These are phyloP conservation scores for Ramichloridium luteum DNA, from an alignment of 2,329 filamentous ascomycete genomes.

Conservation along the genomic window DNA sequence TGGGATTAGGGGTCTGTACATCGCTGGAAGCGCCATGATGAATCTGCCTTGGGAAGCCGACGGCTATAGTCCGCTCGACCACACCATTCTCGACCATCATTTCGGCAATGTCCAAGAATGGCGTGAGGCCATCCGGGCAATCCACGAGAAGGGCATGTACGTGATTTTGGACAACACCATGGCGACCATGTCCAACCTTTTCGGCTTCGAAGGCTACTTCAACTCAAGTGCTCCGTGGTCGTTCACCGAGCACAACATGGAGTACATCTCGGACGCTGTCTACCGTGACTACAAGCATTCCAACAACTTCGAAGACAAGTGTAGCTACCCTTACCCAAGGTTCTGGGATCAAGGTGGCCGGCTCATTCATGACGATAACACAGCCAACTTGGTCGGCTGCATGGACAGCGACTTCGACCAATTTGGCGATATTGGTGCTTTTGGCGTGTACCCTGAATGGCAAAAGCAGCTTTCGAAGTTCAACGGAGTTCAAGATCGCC, in stretches of 20 bases:
- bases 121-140: slow-evolving; percentile 45
- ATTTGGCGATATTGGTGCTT: slow-evolving; percentile 49
- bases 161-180: slow-evolving; percentile 55
- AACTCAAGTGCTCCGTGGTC: slow-evolving; percentile 47
- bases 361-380: slow-evolving; percentile 37
- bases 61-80: slow-evolving; percentile 44
- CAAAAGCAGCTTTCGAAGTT: slow-evolving; percentile 54
- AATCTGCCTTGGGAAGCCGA: slow-evolving; percentile 54
- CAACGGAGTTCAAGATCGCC: slow-evolving; percentile 53
- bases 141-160: slow-evolving; percentile 53
- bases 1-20: slow-evolving; percentile 49
- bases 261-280: slow-evolving; percentile 42
- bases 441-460: slow-evolving; percentile 52
- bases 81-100: slow-evolving; percentile 51
- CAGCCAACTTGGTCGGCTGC: slow-evolving; percentile 40
- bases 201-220: slow-evolving; percentile 49
- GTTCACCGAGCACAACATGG: slow-evolving; percentile 43
- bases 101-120: slow-evolving; percentile 48
- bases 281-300: slow-evolving; percentile 48
- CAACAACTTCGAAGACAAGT: slow-evolving; percentile 39
- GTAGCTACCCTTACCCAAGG: slow-evolving; percentile 44
- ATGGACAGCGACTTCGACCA: slow-evolving; percentile 53
- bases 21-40: slow-evolving; percentile 52
- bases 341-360: slow-evolving; percentile 50
- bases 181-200: slow-evolving; percentile 51